Conservation (phyloP, 495 filamentous ascomycete species). For the Penicillium coffeae region DNA sequence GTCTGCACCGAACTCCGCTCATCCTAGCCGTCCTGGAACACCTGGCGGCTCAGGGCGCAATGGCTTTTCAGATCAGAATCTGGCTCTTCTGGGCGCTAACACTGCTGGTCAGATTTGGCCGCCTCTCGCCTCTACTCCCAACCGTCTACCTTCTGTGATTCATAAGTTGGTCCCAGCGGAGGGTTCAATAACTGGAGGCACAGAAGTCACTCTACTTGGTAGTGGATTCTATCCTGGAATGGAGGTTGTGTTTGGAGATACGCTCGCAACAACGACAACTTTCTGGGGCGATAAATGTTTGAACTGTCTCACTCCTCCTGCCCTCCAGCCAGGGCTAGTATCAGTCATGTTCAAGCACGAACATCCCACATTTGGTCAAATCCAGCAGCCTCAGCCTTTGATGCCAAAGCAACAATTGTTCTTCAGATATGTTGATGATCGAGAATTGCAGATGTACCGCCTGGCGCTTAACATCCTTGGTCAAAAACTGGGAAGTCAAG, state of each 20-base stretch:
- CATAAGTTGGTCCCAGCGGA: constrained; percentile 77
- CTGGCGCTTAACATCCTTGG: constrained; percentile 46
- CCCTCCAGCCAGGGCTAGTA: constrained; percentile 63
- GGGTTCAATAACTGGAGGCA: constrained; percentile 76
- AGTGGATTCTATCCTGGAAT: constrained; percentile 74
- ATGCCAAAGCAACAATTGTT: constrained; percentile 54
- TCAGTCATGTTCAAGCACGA: constrained; percentile 68
- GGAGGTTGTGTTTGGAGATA: constrained; percentile 82
- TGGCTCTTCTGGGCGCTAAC: constrained; percentile 32
- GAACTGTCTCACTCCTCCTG: constrained; percentile 81
- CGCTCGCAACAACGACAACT: constrained; percentile 70
- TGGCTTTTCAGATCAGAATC: constrained; percentile 36
- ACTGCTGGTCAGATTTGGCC: constrained; percentile 39
- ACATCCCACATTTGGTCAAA: constrained; percentile 47
- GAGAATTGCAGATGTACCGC: constrained; percentile 62
- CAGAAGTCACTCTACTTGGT: constrained; percentile 80
- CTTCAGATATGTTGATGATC: constrained; percentile 78
- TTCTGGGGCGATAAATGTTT: constrained; percentile 79
- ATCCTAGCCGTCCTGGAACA: constrained; percentile 47
- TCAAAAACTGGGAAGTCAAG: constrained; percentile 45
- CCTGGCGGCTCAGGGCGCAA: constrained; percentile 44
- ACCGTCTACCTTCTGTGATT: constrained; percentile 54
- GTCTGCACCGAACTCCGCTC: constrained; percentile 64
- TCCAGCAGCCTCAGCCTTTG: constrained; percentile 41
- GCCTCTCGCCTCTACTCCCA: constrained; percentile 36